A percentile compares a stretch with the other conserved stretches of the same genome.
phyloP scores from a whole-genome alignment of 345 rosid genomes.

The Schrenkiella parvula region DNA sequence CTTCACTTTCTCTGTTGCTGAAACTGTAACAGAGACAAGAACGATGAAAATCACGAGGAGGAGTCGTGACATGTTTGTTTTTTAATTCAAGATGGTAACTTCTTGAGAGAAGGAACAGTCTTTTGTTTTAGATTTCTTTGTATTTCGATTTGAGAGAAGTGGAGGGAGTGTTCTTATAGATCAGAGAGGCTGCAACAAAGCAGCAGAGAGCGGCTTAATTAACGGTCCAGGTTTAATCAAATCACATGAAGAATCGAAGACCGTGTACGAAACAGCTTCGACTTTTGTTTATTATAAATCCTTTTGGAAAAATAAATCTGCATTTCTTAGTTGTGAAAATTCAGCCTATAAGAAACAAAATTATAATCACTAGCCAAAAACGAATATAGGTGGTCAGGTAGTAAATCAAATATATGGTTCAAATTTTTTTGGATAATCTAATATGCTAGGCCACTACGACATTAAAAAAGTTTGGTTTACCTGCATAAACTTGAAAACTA shows the following conservation, averaged over 20 bases:
- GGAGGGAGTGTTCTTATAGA: constrained; percentile 23
- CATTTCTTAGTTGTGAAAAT: no score
- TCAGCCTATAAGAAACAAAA: no score
- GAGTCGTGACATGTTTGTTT: not conserved
- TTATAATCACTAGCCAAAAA: not conserved
- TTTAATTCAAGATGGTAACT: not conserved
- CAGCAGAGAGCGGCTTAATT: constrained; percentile 28
- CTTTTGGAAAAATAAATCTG: no score
- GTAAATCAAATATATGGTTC: no score
- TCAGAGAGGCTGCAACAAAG: constrained; percentile 6
- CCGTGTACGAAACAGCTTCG: constrained; percentile 29
- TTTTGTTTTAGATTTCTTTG: not conserved
- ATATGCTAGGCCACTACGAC: no score
- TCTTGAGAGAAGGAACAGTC: not conserved
- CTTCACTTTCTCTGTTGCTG: constrained; percentile 4
- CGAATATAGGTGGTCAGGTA: no score
- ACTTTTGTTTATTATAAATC: constrained; percentile 16
- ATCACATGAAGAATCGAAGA: constrained; percentile 24
- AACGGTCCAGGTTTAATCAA: constrained; percentile 11
- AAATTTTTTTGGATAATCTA: no score
- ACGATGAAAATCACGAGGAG: constrained; percentile 8
- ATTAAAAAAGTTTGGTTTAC: no score
- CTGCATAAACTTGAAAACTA: no score
- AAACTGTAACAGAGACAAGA: constrained; percentile 16
- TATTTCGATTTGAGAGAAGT: constrained; percentile 8